Evolutionary conservation across 2,329 filamentous ascomycete genomes (phyloP).

Genomic region (Penicillium paneum): DNA sequence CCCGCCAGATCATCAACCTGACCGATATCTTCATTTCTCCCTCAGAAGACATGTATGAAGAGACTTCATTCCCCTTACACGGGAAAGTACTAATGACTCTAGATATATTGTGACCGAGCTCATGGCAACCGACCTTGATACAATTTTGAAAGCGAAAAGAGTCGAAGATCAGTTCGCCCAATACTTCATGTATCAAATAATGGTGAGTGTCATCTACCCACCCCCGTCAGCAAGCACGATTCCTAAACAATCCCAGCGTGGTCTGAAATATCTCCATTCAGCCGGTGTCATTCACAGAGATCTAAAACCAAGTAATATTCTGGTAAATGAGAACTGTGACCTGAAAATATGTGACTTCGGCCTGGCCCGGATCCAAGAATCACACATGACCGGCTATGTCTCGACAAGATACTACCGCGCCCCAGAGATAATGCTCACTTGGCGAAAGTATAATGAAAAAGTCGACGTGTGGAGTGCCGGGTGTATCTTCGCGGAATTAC

Average conservation of each 20-base stretch:
- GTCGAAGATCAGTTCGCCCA: constrained; percentile 99
- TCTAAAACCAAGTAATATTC: constrained; percentile 96
- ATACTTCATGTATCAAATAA: constrained; percentile 98
- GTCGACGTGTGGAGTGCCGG: constrained; percentile 99
- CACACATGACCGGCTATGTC: constrained; percentile 98
- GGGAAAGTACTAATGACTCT: constrained; percentile 9
- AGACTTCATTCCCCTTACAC: not conserved
- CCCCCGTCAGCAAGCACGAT: not conserved
- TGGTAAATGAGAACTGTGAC: constrained; percentile 99
- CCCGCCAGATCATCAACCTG: constrained; percentile 78
- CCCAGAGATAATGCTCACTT: constrained; percentile 99
- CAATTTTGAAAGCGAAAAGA: constrained; percentile 86
- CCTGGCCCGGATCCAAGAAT: constrained; percentile 93
- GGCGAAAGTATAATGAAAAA: constrained; percentile 99
- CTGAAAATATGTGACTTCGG: constrained; percentile 99
- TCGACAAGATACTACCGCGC: constrained; percentile 98
- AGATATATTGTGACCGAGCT: constrained; percentile 98
- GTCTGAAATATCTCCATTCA: constrained; percentile 97
- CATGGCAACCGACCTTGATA: constrained; percentile 91
- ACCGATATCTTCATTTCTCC: constrained; percentile 99
- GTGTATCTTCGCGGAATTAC: constrained; percentile 98
- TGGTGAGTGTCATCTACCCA: constrained; percentile 54
- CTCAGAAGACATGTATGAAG: constrained; percentile 87
- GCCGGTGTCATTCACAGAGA: constrained; percentile 97
- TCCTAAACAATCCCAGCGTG: constrained; percentile 59